Evolutionary conservation across 345 rosid species (phyloP), one percentile per base, ranked within the genome.

Genomic region (Brassica nigra): DNA sequence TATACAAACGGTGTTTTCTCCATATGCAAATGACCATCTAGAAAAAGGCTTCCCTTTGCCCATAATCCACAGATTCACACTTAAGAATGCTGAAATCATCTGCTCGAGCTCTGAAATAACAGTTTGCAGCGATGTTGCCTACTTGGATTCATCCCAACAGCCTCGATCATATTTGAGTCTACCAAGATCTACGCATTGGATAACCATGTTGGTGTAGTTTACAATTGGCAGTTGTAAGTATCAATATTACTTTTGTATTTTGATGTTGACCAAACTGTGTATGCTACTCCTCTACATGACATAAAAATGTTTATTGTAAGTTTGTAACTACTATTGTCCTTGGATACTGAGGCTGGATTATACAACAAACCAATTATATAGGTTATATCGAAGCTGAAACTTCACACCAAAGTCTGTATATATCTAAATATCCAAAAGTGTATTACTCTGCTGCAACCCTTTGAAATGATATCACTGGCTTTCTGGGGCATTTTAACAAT

Each of bases 41-140:
- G 88, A 82, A 67, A 87, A 85, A 44, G 97, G 99, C 36, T 91
- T 91, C 76, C 95, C 99, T 6, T 83, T 91, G 82, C 99, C 97
- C 8, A 91, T 91, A 85, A 85, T 95, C 81, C 95, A 85, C 12
- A 94, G 95, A 68, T 95, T 95, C 85, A 86, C 97, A 4, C 89
- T 92, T 76, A 36, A 86, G 78, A 81, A 88, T 68, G 89, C 95
- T 5, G 90, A 90, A 74, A 87, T 82, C 44, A 78, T 85, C 69
- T 82, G 77, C 80, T 86, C 97, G 29, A 70, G 44, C 70, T 88
- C 97, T 4, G 82, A 77, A 65, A 84, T 95, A 71, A 85, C 89
- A 0, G 79, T 92, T 55, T 95, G 97, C 74, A 84, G 97, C 6
- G 87, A 95, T 15, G 83, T 91, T 7, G 82, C 85, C 15, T 92